Evolutionary conservation across 148 eudicot species (phyloP), one percentile per base, ranked within the genome.

Genomic region (Suaeda aralocaspica): DNA sequence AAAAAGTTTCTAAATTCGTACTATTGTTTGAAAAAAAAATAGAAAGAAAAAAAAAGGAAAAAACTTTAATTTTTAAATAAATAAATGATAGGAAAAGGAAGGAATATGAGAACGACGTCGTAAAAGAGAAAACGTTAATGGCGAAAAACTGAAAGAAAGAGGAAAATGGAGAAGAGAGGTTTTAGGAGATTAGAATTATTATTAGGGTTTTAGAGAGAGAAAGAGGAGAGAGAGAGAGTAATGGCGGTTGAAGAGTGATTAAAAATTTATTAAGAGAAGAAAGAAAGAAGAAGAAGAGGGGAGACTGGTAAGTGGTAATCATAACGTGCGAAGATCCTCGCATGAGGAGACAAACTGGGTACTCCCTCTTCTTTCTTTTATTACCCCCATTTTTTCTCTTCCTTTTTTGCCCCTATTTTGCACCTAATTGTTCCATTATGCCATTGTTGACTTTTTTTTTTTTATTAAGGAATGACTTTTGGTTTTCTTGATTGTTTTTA

Each of bases 281-380:
- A 63, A 55, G 72, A 18, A 34, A 52, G 64, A 26, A 18, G 70
- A 51, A 41, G 71, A 39, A n/a, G 45, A 31, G 51, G 62, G 70
- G 50, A 16, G 51, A 62, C 66, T 67, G 68, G 77, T 73, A 81
- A 70, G 42, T 80, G 78, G 69, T 82, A 87, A 91, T 78, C n/a
- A 73, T 82, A 91, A 91, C 97, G 88, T 91, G 97, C 75, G 84
- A 91, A 77, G 86, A 89, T 87, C 88, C 74, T 82, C 79, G 83
- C 78, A 72, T 33, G 77, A 76, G 86, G 88, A 78, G 88, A 85
- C 93, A 86, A 70, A 59, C 68, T 53, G 81, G 81, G 73, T 39
- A 28, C 18, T 15, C 24, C 59, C 75, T n/a, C n/a, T 66, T 65
- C 70, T 55, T 62, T 57, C 75, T 65, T 79, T 71, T 61, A 24